Percentiles rank a stretch among this genome's conserved stretches.
These are phyloP conservation scores for Arthromyces matolae DNA, from an alignment of 768 basidiomycete species.

Conservation along the genomic window DNA sequence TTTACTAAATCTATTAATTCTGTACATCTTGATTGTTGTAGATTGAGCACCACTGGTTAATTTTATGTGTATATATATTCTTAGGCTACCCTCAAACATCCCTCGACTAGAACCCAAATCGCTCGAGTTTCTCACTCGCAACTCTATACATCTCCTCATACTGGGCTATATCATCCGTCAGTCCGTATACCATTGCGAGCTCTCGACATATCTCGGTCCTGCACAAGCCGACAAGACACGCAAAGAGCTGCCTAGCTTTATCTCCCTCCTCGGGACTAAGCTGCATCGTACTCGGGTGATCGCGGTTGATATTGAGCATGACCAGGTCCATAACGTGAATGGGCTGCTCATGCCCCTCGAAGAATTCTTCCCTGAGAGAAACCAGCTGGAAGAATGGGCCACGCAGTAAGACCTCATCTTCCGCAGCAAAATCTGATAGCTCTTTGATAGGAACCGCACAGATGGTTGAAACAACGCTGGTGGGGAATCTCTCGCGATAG, in stretches of 20 bases:
- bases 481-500: conserved; percentile 11
- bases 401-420: conserved; percentile 13
- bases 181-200: conserved; percentile 4
- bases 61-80: too few relatives aligned
- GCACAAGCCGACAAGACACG: conserved; percentile 13
- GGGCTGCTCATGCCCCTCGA: conserved; percentile 9
- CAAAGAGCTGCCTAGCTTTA: conserved; percentile 14
- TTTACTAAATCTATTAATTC: not conserved
- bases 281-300: conserved; percentile 15
- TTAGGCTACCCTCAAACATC: not conserved
- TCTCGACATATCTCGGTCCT: conserved; percentile 10
- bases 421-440: conserved; percentile 9
- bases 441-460: conserved; percentile 14
- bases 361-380: conserved; percentile 10
- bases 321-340: conserved; percentile 16
- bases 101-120: not conserved
- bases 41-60: not conserved
- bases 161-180: conserved; percentile 5
- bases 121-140: conserved; percentile 1
- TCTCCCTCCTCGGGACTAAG: conserved; percentile 9
- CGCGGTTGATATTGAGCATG: conserved; percentile 15
- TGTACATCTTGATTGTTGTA: not conserved
- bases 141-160: conserved; percentile 5
- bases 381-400: conserved; percentile 17
- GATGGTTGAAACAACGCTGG: conserved; percentile 15